These are phyloP conservation scores for Roridomyces roridus DNA, from an alignment of 768 basidiomycete genomes.

Conservation along the genomic window DNA sequence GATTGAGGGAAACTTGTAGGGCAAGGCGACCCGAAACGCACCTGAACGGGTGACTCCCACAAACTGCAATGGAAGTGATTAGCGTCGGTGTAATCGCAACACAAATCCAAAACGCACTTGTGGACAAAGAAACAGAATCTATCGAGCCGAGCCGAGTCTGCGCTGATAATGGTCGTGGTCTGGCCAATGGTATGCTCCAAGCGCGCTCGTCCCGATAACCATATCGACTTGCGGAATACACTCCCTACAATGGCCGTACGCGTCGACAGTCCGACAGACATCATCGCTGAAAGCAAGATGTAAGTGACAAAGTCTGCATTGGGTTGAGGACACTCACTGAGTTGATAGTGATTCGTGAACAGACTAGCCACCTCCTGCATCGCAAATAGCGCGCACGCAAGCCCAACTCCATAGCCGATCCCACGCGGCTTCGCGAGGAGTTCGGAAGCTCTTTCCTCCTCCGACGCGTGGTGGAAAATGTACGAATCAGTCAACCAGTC, in stretches of 20 bases:
- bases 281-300: conserved; percentile 36
- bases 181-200: conserved; percentile 66
- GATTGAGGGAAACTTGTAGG: neutral
- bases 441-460: conserved; percentile 39
- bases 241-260: conserved; percentile 52
- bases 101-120: conserved; percentile 37
- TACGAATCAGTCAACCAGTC: conserved; percentile 60
- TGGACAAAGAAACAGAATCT: conserved; percentile 48
- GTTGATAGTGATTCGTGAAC: conserved; percentile 51
- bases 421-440: conserved; percentile 46
- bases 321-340: conserved; percentile 31
- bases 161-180: conserved; percentile 74
- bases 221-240: conserved; percentile 71
- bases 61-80: conserved; percentile 39
- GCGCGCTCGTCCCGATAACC: conserved; percentile 66
- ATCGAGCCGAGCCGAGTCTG: conserved; percentile 65
- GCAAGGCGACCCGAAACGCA: conserved; percentile 21
- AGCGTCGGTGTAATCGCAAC: neutral
- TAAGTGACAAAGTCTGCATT: neutral
- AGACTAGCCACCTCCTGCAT: conserved; percentile 61
- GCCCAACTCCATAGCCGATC: conserved; percentile 65
- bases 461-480: conserved; percentile 41
- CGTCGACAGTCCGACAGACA: conserved; percentile 53
- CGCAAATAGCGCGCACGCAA: conserved; percentile 60
- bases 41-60: conserved; percentile 68